Evolutionary conservation across 441 rosid species (phyloP).

Genomic region (Hura crepitans): DNA sequence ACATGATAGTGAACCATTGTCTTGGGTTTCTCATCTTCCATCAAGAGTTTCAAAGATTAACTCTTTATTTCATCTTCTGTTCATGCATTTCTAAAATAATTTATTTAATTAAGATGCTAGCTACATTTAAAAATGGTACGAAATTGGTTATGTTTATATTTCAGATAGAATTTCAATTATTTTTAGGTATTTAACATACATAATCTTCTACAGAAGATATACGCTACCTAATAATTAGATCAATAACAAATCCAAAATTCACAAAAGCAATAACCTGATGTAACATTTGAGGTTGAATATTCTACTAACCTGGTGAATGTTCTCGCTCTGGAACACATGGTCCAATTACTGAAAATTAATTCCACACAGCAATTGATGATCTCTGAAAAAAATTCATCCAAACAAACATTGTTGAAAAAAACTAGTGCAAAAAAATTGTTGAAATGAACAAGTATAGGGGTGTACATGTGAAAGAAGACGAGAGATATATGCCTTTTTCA

Average conservation of each 20-base stretch:
- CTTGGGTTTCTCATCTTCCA: background rate
- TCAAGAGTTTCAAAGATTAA: background rate
- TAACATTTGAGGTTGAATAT: slow-evolving; percentile 1
- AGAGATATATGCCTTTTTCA: slow-evolving; percentile 38
- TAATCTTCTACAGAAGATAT: background rate
- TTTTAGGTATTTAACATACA: slow-evolving; percentile 2
- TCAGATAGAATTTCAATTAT: background rate
- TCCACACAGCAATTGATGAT: slow-evolving; percentile 18
- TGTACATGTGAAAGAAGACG: background rate
- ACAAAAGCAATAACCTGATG: background rate
- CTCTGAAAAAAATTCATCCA: slow-evolving; percentile 16
- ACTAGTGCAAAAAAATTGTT: background rate
- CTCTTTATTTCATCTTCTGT: background rate
- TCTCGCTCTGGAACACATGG: background rate
- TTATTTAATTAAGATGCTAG: slow-evolving; percentile 2
- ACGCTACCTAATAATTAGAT: background rate
- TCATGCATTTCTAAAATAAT: background rate
- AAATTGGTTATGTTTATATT: background rate
- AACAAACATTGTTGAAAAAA: background rate
- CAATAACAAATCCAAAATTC: background rate
- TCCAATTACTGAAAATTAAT: background rate
- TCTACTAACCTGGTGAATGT: slow-evolving; percentile 19
- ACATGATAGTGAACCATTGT: background rate
- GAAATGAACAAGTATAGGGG: background rate
- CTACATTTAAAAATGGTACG: background rate